Base-by-base conservation (phyloP, 2,329 filamentous ascomycete genomes). In the Hypoxylon sp. region DNA sequence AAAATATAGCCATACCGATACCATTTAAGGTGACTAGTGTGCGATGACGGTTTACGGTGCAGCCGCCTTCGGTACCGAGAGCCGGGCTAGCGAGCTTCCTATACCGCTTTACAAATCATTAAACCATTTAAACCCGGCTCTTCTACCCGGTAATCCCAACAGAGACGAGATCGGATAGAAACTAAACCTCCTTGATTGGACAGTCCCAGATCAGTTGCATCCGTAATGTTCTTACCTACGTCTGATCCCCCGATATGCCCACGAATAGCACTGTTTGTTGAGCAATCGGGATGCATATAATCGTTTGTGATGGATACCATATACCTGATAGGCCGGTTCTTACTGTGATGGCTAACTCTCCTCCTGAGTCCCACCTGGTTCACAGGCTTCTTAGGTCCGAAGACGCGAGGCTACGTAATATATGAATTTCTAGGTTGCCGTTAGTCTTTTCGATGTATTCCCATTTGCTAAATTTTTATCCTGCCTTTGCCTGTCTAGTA, bases 51-150 rank as follows among this genome's bases (percentile, higher is more conserved):
- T 17, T 17, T 49, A 38, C 48, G 21, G 43, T 38, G 41, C 45
- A 63, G 58, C 53, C 62, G 63, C n/a, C 23, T 28, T 61, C 63
- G 66, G 58, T 52, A 48, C 66, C 66, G 66, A 65, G 1, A 30
- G 11, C 49, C 55, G 50, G 59, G 28, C 56, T 43, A 53, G 17
- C 50, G 28, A 46, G 36, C n/a, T 49, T 38, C 43, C 14, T 58
- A 43, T 30, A 30, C 13, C 19, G 13, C 30, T 32, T 21, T 9
- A 25, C 28, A 10, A 45, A 17, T 55, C 28, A 34, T 34, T 7
- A 43, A 41, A 19, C 41, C 61, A n/a, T 28, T 59, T 65, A 66
- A 48, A 46, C 63, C 66, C 63, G 63, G 46, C 9, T 46, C 25
- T 28, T 19, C 45, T 56, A 0, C 10, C 21, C 56, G 48, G 51